These are phyloP conservation scores for Diversispora epigaea DNA, from an alignment of 192 early-diverging fungal species.

Conservation along the genomic window DNA sequence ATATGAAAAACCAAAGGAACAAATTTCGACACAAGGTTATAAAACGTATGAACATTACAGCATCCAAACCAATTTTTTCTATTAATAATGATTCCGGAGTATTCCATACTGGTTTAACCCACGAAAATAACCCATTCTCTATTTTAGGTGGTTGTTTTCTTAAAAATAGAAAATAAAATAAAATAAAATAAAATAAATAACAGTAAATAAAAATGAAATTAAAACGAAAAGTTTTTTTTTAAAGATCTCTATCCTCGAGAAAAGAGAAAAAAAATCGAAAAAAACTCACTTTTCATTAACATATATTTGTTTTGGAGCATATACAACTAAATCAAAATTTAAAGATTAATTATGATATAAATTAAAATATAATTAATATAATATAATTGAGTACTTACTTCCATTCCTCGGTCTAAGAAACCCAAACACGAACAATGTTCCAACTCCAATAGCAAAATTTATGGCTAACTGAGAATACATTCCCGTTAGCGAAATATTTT, in stretches of 20 bases:
- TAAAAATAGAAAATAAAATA: conserved; percentile 8
- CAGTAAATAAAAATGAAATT: neutral
- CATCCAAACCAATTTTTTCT: conserved; percentile 68
- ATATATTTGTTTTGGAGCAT: conserved; percentile 49
- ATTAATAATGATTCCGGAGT: conserved; percentile 59
- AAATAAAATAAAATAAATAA: neutral
- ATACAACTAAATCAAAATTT: conserved; percentile 44
- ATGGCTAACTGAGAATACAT: conserved; percentile 61
- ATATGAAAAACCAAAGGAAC: conserved; percentile 53
- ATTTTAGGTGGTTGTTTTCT: conserved; percentile 66
- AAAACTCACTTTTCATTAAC: conserved; percentile 36
- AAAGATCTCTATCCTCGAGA: neutral
- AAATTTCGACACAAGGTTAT: conserved; percentile 58
- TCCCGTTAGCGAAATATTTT: conserved; percentile 45
- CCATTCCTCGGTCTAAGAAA: conserved; percentile 61
- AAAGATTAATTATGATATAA: neutral
- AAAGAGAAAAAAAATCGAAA: neutral
- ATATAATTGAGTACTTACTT: conserved; percentile 42
- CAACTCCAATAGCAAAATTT: conserved; percentile 56
- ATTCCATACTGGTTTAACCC: conserved; percentile 59
- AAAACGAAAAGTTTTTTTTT: too few relatives aligned
- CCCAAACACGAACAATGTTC: conserved; percentile 54
- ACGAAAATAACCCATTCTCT: conserved; percentile 61
- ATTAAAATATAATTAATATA: neutral
- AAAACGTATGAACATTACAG: conserved; percentile 70